Conservation (phyloP, 2,329 filamentous ascomycete species). For the Cryphonectria naterciae region DNA sequence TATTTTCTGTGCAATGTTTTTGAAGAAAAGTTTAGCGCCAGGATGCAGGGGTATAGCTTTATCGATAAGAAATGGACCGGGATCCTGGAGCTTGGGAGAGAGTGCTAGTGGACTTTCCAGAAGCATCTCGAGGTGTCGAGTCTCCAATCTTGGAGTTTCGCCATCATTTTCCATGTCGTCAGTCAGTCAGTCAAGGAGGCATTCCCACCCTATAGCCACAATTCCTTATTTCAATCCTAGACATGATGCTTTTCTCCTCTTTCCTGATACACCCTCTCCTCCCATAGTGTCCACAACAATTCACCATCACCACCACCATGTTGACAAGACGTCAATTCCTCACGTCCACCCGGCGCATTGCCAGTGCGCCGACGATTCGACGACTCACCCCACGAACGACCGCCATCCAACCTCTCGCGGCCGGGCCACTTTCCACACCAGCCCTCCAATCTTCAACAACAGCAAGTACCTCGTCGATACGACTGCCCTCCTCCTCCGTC, state of each 20-base stretch:
- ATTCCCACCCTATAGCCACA: neutral
- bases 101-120: constrained; percentile 8
- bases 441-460: neutral
- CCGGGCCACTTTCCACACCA: constrained; percentile 2
- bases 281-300: neutral
- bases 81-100: neutral
- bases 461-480: constrained; percentile 32
- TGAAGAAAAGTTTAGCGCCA: neutral
- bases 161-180: constrained; percentile 16
- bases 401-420: constrained; percentile 25
- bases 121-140: constrained; percentile 26
- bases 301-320: constrained; percentile 38
- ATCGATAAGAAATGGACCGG: constrained; percentile 23
- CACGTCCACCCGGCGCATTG: constrained; percentile 40
- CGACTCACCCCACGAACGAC: constrained; percentile 33
- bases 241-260: neutral
- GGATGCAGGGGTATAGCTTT: constrained; percentile 20
- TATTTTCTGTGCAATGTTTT: constrained; percentile 18
- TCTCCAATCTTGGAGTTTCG: constrained; percentile 4
- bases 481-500: constrained; percentile 39
- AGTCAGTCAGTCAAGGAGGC: neutral
- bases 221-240: neutral
- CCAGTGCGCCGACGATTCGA: constrained; percentile 35
- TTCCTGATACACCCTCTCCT: neutral
- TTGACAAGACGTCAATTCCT: constrained; percentile 45